These are phyloP conservation scores for Saxophila tyrrhenica DNA, from an alignment of 495 filamentous ascomycete genomes.

Conservation along the genomic window DNA sequence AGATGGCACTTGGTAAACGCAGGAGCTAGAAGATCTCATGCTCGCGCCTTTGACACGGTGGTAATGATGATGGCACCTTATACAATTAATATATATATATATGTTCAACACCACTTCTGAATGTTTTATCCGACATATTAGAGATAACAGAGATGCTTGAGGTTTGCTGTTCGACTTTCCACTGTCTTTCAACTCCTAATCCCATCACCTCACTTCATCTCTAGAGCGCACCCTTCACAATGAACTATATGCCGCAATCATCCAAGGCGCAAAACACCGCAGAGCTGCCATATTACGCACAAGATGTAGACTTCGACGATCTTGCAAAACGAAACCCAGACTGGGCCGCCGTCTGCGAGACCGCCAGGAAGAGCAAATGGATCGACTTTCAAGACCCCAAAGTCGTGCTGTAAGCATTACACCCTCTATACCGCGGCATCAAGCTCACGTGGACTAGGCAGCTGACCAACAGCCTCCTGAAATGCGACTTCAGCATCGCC, in stretches of 20 bases:
- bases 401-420: conserved; percentile 47
- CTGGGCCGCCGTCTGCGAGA: conserved; percentile 40
- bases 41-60: too few relatives aligned
- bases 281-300: conserved; percentile 43
- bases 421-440: background rate
- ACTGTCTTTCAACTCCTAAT: too few relatives aligned
- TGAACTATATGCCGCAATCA: background rate
- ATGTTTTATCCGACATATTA: too few relatives aligned
- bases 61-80: too few relatives aligned
- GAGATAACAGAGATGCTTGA: too few relatives aligned
- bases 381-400: conserved; percentile 75
- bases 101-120: too few relatives aligned
- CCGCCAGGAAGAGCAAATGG: conserved; percentile 40
- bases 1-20: too few relatives aligned
- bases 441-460: conserved; percentile 36
- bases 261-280: background rate
- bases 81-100: too few relatives aligned
- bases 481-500: conserved; percentile 59
- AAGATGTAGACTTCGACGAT: conserved; percentile 50
- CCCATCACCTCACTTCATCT: too few relatives aligned
- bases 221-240: too few relatives aligned
- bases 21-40: too few relatives aligned
- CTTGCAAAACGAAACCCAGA: conserved; percentile 46
- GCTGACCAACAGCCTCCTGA: conserved; percentile 68
- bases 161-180: too few relatives aligned